Percentiles rank a stretch among this genome's conserved stretches.
Evolutionary conservation across 2,329 filamentous ascomycete species (phyloP).

Genomic region (Clarireedia monteithiana): DNA sequence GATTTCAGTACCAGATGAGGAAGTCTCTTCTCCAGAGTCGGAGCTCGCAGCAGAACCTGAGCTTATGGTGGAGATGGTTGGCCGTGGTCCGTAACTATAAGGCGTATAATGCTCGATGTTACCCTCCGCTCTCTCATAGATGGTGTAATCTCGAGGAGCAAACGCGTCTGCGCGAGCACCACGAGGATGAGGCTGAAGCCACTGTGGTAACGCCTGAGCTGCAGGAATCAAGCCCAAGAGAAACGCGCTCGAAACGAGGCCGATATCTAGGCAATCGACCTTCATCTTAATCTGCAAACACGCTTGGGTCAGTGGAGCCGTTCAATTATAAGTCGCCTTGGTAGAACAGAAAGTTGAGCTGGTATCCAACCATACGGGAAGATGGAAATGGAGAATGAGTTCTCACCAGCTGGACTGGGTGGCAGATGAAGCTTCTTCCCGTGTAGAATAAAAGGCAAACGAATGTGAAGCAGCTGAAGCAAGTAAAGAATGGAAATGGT

Average conservation of each 20-base stretch:
- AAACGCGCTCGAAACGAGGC: conserved; percentile 15
- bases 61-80: conserved; percentile 14
- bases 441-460: conserved; percentile 4
- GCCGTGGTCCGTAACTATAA: conserved; percentile 22
- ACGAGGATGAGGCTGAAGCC: conserved; percentile 18
- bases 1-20: conserved; percentile 4
- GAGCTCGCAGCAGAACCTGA: conserved; percentile 6
- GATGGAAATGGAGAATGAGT: too few species aligned
- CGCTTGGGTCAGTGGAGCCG: not conserved
- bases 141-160: conserved; percentile 20
- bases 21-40: conserved; percentile 11
- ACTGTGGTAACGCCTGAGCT: conserved; percentile 18
- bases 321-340: too few species aligned
- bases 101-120: conserved; percentile 21
- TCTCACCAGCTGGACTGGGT: too few species aligned
- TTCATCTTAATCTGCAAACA: conserved; percentile 23
- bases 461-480: conserved; percentile 14
- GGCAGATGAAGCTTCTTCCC: too few species aligned
- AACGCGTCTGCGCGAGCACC: conserved; percentile 11
- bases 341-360: too few species aligned
- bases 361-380: too few species aligned
- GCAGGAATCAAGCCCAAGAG: conserved; percentile 17
- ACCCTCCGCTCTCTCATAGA: conserved; percentile 16
- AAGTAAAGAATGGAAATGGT: conserved; percentile 13
- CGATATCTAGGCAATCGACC: conserved; percentile 8